Percentiles rank a stretch among this genome's conserved stretches.
Conservation (phyloP, 306 rosid genomes). For the Vachellia collinsii region DNA sequence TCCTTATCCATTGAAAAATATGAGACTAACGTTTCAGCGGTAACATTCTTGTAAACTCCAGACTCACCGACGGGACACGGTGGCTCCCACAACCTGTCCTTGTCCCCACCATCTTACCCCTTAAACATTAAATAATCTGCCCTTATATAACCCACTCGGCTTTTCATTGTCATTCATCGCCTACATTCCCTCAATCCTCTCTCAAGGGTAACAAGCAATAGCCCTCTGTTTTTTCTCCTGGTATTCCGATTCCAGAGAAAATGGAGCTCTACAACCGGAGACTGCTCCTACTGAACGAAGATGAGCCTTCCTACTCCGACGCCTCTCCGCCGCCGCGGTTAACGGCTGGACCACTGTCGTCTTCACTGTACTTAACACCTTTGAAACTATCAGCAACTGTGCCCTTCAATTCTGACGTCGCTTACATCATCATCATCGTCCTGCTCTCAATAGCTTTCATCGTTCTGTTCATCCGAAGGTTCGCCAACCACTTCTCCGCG, state of each 20-base stretch:
- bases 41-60: constrained; percentile 38
- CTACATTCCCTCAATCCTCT: not conserved
- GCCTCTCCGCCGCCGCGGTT: constrained; percentile 5
- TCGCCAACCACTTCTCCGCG: not conserved
- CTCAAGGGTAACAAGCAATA: not conserved
- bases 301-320: constrained; percentile 1
- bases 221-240: not conserved
- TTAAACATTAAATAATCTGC: not conserved
- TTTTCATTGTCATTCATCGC: not conserved
- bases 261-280: constrained; percentile 47
- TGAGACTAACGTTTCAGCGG: not conserved
- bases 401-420: not conserved
- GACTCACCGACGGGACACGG: constrained; percentile 18
- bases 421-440: constrained; percentile 21
- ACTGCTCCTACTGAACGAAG: constrained; percentile 40
- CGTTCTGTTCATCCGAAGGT: constrained; percentile 30
- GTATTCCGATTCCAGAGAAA: not conserved
- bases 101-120: constrained; percentile 13
- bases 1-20: not conserved
- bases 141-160: not conserved
- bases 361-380: not conserved
- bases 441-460: constrained; percentile 44
- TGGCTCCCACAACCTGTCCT: constrained; percentile 38
- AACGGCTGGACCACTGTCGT: not conserved
- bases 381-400: constrained; percentile 11